phyloP scores from a whole-genome alignment of 2,329 filamentous ascomycete genomes.

The Pseudogymnoascus sp. region DNA sequence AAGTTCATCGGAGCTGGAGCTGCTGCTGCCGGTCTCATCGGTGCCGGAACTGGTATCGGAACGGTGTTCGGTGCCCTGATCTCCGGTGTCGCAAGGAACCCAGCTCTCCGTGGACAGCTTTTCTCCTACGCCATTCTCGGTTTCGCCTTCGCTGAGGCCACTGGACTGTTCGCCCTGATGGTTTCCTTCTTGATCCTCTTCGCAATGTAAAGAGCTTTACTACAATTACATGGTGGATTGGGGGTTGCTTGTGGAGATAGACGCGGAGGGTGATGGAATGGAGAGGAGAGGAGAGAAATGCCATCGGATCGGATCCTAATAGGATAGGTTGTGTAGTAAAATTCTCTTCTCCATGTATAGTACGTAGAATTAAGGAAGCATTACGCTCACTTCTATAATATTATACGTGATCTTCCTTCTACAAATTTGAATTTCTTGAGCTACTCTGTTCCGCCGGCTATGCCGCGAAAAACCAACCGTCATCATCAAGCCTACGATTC shows the following conservation, averaged over 20 bases:
- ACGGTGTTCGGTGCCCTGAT: slow-evolving; percentile 48
- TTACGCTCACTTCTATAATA: slow-evolving; percentile 10
- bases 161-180: slow-evolving; percentile 50
- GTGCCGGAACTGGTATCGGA: slow-evolving; percentile 38
- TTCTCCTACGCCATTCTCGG: slow-evolving; percentile 58
- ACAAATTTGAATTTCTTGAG: background rate
- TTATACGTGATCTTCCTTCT: slow-evolving; percentile 10
- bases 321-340: slow-evolving; percentile 10
- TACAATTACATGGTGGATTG: slow-evolving; percentile 3
- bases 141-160: slow-evolving; percentile 58
- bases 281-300: slow-evolving; percentile 9
- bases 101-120: slow-evolving; percentile 46
- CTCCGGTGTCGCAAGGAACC: slow-evolving; percentile 48
- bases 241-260: background rate
- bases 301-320: slow-evolving; percentile 9
- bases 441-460: background rate
- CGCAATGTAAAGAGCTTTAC: slow-evolving; percentile 11
- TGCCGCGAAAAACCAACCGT: background rate
- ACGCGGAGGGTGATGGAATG: slow-evolving; percentile 8
- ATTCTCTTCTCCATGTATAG: slow-evolving; percentile 9
- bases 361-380: slow-evolving; percentile 10
- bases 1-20: slow-evolving; percentile 24
- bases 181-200: slow-evolving; percentile 29
- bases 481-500: background rate
- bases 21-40: slow-evolving; percentile 25